Conservation (phyloP, 2,329 filamentous ascomycete genomes). For the Pyrenophora seminiperda region DNA sequence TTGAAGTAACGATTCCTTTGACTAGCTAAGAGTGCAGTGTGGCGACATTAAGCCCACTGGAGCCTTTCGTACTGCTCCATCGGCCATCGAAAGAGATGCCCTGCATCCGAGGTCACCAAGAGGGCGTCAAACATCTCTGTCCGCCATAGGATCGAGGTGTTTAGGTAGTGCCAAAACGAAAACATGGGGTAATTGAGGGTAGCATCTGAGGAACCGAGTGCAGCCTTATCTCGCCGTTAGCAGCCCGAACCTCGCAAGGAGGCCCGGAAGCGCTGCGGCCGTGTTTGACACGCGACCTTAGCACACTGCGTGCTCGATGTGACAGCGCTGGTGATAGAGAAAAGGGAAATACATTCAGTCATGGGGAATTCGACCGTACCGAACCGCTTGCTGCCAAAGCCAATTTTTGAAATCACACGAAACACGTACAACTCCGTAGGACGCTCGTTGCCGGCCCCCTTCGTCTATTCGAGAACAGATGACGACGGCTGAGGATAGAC, state of each 20-base stretch:
- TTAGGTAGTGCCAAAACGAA: slow-evolving; percentile 40
- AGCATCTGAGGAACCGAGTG: slow-evolving; percentile 41
- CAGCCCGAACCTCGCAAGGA: slow-evolving; percentile 33
- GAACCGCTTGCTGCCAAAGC: slow-evolving; percentile 49
- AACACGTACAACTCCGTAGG: slow-evolving; percentile 48
- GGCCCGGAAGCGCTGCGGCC: slow-evolving; percentile 26
- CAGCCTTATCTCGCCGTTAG: slow-evolving; percentile 29
- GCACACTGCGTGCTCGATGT: slow-evolving; percentile 31
- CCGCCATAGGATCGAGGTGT: slow-evolving; percentile 29
- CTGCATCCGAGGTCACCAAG: slow-evolving; percentile 30
- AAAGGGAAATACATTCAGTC: slow-evolving; percentile 49
- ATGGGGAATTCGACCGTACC: slow-evolving; percentile 47
- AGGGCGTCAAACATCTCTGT: slow-evolving; percentile 31
- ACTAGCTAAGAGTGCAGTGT: slow-evolving; percentile 41
- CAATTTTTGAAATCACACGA: slow-evolving; percentile 48
- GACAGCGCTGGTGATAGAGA: slow-evolving; percentile 32
- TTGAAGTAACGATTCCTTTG: slow-evolving; percentile 38
- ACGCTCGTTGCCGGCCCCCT: slow-evolving; percentile 46
- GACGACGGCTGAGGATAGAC: slow-evolving; percentile 41
- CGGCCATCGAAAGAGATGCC: slow-evolving; percentile 22
- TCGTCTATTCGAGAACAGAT: slow-evolving; percentile 42
- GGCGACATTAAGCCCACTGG: slow-evolving; percentile 25
- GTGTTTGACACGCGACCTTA: slow-evolving; percentile 26
- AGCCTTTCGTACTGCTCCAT: slow-evolving; percentile 28
- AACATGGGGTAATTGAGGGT: slow-evolving; percentile 42